A percentile compares a stretch with the other conserved stretches of the same genome.
These are phyloP conservation scores for Amylocystis lapponica DNA, from an alignment of 768 basidiomycete species.

Conservation along the genomic window DNA sequence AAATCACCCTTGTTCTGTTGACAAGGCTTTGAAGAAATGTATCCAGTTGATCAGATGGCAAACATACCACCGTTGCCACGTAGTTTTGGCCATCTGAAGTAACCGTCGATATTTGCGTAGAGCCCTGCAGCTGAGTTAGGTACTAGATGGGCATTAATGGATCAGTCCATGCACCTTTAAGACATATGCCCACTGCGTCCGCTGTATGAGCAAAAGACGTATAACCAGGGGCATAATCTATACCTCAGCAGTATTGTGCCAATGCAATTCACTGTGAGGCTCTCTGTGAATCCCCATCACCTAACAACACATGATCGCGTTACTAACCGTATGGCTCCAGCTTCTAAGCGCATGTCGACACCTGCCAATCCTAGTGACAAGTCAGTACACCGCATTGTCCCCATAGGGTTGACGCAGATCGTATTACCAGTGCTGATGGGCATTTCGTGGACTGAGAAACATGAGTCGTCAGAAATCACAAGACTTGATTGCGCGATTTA, in stretches of 20 bases:
- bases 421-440: constrained; percentile 28
- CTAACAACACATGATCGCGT: too few species aligned
- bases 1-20: constrained; percentile 21
- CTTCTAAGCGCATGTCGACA: constrained; percentile 30
- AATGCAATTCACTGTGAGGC: constrained; percentile 30
- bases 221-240: too few species aligned
- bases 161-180: constrained; percentile 19
- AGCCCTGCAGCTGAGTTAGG: background rate
- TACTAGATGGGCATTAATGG: too few species aligned
- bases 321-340: constrained; percentile 28
- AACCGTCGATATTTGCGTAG: constrained; percentile 39
- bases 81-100: constrained; percentile 44
- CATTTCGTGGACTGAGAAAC: constrained; percentile 29
- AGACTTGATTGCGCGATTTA: constrained; percentile 19
- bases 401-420: background rate
- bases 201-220: too few species aligned
- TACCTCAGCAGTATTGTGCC: constrained; percentile 28
- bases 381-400: background rate
- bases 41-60: background rate
- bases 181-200: constrained; percentile 26
- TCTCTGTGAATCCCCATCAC: too few species aligned
- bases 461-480: background rate
- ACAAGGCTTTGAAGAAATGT: background rate
- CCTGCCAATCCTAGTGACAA: constrained; percentile 23
- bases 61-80: constrained; percentile 30